A percentile compares a stretch with the other conserved stretches of the same genome.
Conservation (phyloP, 768 basidiomycete species). For the Peribolospora kevripleyi region DNA sequence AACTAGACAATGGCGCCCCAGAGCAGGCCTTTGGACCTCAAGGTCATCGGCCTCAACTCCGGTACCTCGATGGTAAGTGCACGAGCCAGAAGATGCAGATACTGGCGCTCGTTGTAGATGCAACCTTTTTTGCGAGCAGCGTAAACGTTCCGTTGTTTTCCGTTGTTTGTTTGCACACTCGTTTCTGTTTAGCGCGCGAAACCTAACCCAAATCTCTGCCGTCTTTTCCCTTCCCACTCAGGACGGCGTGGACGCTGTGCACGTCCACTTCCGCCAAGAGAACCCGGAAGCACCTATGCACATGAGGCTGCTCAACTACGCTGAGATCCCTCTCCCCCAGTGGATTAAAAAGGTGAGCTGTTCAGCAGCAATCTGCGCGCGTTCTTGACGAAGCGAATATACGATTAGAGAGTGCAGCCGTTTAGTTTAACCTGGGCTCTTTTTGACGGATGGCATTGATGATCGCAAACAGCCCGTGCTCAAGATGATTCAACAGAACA, state of each 20-base stretch:
- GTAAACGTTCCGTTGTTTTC: background rate
- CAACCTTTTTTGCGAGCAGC: background rate
- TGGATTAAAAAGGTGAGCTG: constrained; percentile 4
- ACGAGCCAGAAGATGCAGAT: background rate
- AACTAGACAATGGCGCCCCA: no score
- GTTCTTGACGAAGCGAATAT: no score
- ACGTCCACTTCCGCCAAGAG: constrained; percentile 10
- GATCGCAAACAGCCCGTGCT: constrained; percentile 6
- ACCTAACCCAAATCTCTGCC: background rate
- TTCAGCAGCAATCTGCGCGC: no score
- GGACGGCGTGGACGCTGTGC: constrained; percentile 12
- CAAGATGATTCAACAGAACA: constrained; percentile 11
- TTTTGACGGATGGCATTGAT: no score
- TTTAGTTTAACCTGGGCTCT: no score
- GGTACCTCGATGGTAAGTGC: constrained; percentile 7
- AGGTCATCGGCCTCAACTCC: constrained; percentile 10
- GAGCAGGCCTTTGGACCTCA: constrained; percentile 4
- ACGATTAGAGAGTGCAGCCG: no score
- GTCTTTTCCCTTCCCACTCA: background rate
- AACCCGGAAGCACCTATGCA: constrained; percentile 7
- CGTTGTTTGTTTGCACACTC: background rate
- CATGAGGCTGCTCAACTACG: constrained; percentile 11
- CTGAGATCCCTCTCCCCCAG: constrained; percentile 9
- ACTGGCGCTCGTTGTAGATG: no score
- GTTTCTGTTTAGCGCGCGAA: no score